A percentile compares a stretch with the other conserved stretches of the same genome.
Evolutionary conservation across 2,329 filamentous ascomycete genomes (phyloP).

Genomic region (Fusarium pseudoanthophilum): DNA sequence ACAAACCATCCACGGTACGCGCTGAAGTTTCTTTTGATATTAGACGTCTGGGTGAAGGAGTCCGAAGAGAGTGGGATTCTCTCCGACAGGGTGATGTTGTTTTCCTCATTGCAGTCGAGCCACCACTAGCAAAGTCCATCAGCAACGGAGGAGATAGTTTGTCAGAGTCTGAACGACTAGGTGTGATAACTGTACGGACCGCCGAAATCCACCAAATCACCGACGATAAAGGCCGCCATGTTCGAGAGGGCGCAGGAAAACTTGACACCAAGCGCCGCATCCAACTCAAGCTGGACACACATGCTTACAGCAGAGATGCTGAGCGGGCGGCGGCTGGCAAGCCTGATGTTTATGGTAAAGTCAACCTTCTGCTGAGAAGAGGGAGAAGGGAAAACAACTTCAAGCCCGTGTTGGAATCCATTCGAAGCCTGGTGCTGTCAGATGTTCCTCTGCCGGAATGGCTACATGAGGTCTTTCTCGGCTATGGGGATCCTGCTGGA

Average conservation of each 20-base stretch:
- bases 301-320: slow-evolving; percentile 80
- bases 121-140: slow-evolving; percentile 61
- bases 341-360: slow-evolving; percentile 80
- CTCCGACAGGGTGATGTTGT: slow-evolving; percentile 88
- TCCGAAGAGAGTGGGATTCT: slow-evolving; percentile 89
- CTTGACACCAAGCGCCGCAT: slow-evolving; percentile 78
- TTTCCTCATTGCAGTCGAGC: slow-evolving; percentile 83
- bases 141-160: slow-evolving; percentile 62
- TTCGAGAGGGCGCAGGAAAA: slow-evolving; percentile 69
- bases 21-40: slow-evolving; percentile 90
- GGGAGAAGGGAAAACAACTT: slow-evolving; percentile 96
- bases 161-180: slow-evolving; percentile 68
- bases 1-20: slow-evolving; percentile 83
- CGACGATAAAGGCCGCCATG: slow-evolving; percentile 82
- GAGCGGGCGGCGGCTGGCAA: slow-evolving; percentile 73
- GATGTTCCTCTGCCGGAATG: slow-evolving; percentile 88
- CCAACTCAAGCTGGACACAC: slow-evolving; percentile 82
- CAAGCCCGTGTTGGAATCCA: slow-evolving; percentile 90
- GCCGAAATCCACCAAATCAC: slow-evolving; percentile 88
- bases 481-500: slow-evolving; percentile 90
- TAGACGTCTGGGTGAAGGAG: slow-evolving; percentile 77
- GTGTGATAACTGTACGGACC: slow-evolving; percentile 77
- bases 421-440: slow-evolving; percentile 84
- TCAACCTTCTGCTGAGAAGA: slow-evolving; percentile 88
- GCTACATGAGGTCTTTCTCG: slow-evolving; percentile 97